A percentile compares a stretch with the other conserved stretches of the same genome.
phyloP scores from a whole-genome alignment of 371 early-diverging fungal genomes.

The Rhizopus arrhizus region DNA sequence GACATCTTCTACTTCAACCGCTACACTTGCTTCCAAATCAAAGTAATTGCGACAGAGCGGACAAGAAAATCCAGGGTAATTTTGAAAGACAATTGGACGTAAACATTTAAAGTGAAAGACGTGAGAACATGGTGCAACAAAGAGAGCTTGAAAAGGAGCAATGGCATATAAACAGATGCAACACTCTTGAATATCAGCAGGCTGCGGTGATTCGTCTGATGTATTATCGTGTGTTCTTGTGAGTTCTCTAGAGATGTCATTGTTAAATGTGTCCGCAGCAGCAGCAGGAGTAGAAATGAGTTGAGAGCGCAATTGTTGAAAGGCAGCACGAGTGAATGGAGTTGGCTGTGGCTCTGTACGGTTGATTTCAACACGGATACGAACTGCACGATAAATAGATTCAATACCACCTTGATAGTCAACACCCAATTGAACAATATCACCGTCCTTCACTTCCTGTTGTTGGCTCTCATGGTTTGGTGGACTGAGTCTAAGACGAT shows the following conservation, averaged over 20 bases:
- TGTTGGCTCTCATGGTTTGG: constrained; percentile 83
- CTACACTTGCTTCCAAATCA: constrained; percentile 76
- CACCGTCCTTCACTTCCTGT: constrained; percentile 82
- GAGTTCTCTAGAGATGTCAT: no score
- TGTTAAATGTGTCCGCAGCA: no score
- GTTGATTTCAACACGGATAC: constrained; percentile 74
- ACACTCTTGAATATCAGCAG: constrained; percentile 66
- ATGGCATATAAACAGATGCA: constrained; percentile 91
- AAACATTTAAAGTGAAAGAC: constrained; percentile 92
- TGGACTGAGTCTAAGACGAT: constrained; percentile 84
- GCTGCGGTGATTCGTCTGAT: no score
- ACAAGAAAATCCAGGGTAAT: constrained; percentile 80
- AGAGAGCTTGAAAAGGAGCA: constrained; percentile 88
- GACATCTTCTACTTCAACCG: constrained; percentile 69
- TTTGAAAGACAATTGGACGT: constrained; percentile 55
- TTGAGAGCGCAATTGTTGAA: constrained; percentile 25
- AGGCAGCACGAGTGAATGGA: constrained; percentile 24
- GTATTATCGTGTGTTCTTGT: no score
- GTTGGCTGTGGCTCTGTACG: constrained; percentile 39
- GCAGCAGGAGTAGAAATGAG: constrained; percentile 3
- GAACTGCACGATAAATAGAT: constrained; percentile 71
- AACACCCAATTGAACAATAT: constrained; percentile 89
- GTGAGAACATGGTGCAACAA: constrained; percentile 91
- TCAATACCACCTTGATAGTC: constrained; percentile 87
- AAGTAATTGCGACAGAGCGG: constrained; percentile 91